Evolutionary conservation across 345 rosid species (phyloP), one percentile per base, ranked within the genome.

Genomic region (Schrenkiella parvula): DNA sequence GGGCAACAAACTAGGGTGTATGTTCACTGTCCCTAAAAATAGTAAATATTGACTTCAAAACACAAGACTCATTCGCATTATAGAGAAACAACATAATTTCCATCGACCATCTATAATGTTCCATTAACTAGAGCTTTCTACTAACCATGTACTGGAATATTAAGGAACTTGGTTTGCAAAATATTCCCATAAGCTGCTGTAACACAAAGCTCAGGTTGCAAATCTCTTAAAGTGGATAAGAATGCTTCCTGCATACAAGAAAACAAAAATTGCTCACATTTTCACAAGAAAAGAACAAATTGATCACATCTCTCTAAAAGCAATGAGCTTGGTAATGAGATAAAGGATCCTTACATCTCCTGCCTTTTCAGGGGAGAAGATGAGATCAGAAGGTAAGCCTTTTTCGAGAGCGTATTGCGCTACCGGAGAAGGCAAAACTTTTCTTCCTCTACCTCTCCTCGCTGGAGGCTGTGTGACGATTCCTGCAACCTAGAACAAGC

Each of bases 101-200:
- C 31, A n/a, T n/a, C n/a, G n/a, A n/a, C n/a, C n/a, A 55, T 46
- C 2, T 17, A 38, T 21, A 17, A 58, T 32, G 47, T 41, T 74
- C 14, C 26, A 48, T 58, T 32, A 15, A 17, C 14, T 56, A 66
- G 38, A 31, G 41, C 31, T 51, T 57, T 50, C 59, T 43, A 85
- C 96, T 73, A 80, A 95, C 99, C 99, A 59, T 81, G 78, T 41
- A 81, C 34, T 22, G 96, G 97, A 81, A 91, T 83, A 6, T 83
- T 85, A 65, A 95, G 95, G 75, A 95, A 95, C 80, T 86, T 88
- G 51, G 82, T 81, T 3, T 96, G 97, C 75, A 95, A 82, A 34
- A 95, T 91, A 71, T 91, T 95, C 64, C 97, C 99, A 82, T 95
- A 91, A 34, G 99, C 97, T 29, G 96, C 93, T n/a, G 95, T 91